These are phyloP conservation scores for Porogramme epimiltina DNA, from an alignment of 1,284 basidiomycete genomes.

Conservation along the genomic window DNA sequence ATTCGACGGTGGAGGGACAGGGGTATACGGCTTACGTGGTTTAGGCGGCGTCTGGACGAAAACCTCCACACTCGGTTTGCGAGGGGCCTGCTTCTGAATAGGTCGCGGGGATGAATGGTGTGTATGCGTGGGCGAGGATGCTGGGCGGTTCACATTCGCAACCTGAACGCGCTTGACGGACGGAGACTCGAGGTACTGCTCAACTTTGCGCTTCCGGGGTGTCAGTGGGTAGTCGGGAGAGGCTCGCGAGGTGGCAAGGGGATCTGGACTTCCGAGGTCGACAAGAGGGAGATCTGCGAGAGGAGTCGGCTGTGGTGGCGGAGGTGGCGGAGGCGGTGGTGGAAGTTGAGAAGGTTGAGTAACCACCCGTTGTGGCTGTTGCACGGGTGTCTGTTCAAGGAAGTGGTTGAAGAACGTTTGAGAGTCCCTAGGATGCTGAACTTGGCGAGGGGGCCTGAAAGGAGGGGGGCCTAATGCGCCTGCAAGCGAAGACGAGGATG, in stretches of 20 bases:
- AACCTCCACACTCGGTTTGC: slow-evolving; percentile 11
- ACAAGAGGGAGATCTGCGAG: slow-evolving; percentile 7
- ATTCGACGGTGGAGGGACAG: slow-evolving; percentile 18
- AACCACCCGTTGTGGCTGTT: slow-evolving; percentile 21
- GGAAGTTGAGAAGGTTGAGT: slow-evolving; percentile 13
- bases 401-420: slow-evolving; percentile 63
- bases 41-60: slow-evolving; percentile 15
- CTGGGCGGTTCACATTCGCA: slow-evolving; percentile 7
- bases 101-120: slow-evolving; percentile 1
- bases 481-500: slow-evolving; percentile 73
- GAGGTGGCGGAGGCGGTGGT: slow-evolving; percentile 16
- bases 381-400: slow-evolving; percentile 52
- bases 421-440: slow-evolving; percentile 58
- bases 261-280: slow-evolving; percentile 47
- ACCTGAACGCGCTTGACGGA: slow-evolving; percentile 34
- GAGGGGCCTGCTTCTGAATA: background rate
- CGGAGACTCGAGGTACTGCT: slow-evolving; percentile 40
- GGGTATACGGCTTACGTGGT: slow-evolving; percentile 9
- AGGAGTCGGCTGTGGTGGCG: slow-evolving; percentile 4
- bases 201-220: slow-evolving; percentile 52
- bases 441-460: slow-evolving; percentile 32
- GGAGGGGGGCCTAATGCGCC: slow-evolving; percentile 61
- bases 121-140: background rate
- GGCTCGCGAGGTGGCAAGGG: slow-evolving; percentile 41
- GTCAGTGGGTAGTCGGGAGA: slow-evolving; percentile 36